Percentiles rank a stretch among this genome's conserved stretches.
phyloP scores from a whole-genome alignment of 2,329 filamentous ascomycete genomes.

The Epichloe baconii region DNA sequence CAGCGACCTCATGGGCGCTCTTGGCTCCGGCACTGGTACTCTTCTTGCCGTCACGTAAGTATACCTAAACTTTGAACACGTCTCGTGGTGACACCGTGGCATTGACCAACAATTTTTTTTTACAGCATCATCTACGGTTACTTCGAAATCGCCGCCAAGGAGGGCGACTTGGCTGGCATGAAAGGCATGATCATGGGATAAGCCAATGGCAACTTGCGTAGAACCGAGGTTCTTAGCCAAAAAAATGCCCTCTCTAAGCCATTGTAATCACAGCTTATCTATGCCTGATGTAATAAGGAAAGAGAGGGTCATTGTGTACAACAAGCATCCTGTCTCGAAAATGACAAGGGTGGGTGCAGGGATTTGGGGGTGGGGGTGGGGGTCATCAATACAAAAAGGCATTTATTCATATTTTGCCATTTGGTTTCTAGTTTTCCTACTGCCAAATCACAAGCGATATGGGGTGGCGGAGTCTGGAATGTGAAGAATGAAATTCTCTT shows the following conservation, averaged over 20 bases:
- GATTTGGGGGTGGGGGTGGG: background rate
- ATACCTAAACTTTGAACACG: slow-evolving; percentile 14
- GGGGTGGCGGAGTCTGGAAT: background rate
- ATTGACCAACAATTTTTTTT: background rate
- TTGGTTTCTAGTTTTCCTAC: background rate
- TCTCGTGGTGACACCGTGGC: no score
- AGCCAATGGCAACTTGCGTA: slow-evolving; percentile 9
- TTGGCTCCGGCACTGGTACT: slow-evolving; percentile 95
- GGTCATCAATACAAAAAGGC: slow-evolving; percentile 3
- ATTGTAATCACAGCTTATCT: background rate
- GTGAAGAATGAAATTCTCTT: background rate
- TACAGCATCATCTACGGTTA: slow-evolving; percentile 94
- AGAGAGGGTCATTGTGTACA: slow-evolving; percentile 4
- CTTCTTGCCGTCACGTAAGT: slow-evolving; percentile 96
- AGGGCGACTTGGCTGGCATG: slow-evolving; percentile 83
- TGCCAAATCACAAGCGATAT: background rate
- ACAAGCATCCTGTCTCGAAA: slow-evolving; percentile 1
- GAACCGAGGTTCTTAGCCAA: background rate
- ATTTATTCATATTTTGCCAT: background rate
- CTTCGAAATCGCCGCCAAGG: slow-evolving; percentile 98
- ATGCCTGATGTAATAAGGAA: background rate
- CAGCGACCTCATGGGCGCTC: slow-evolving; percentile 87
- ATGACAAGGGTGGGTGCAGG: background rate
- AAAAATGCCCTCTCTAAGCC: background rate
- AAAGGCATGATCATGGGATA: slow-evolving; percentile 62